Evolutionary conservation across 805 yeast genomes (phyloP).

Genomic region (Ogataea pilisensis): DNA sequence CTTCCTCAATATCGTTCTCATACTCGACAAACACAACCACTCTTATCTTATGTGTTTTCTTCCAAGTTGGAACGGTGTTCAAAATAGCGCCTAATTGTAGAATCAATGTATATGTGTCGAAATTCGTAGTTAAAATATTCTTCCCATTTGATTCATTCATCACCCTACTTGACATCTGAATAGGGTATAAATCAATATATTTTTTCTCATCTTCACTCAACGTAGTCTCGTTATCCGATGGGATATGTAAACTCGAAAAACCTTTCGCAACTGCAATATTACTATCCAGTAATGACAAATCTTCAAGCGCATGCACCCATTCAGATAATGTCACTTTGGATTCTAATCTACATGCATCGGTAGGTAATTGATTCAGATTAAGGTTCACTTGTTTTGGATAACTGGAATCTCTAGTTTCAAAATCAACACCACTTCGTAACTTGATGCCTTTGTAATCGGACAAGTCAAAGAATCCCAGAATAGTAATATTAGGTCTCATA

Average conservation of each 20-base stretch:
- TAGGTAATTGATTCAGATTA: slow-evolving; percentile 31
- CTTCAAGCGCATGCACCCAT: slow-evolving; percentile 94
- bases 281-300: slow-evolving; percentile 79
- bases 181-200: slow-evolving; percentile 88
- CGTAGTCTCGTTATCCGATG: slow-evolving; percentile 37
- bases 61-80: slow-evolving; percentile 93
- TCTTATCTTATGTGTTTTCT: slow-evolving; percentile 64
- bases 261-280: slow-evolving; percentile 95
- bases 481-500: slow-evolving; percentile 95
- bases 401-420: slow-evolving; percentile 22
- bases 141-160: slow-evolving; percentile 59
- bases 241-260: slow-evolving; percentile 64
- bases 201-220: slow-evolving; percentile 34
- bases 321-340: slow-evolving; percentile 63
- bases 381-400: slow-evolving; percentile 24
- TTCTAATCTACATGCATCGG: slow-evolving; percentile 74
- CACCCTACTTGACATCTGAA: slow-evolving; percentile 89
- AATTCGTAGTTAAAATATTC: slow-evolving; percentile 77
- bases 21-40: slow-evolving; percentile 89
- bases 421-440: slow-evolving; percentile 17
- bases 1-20: slow-evolving; percentile 65
- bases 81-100: slow-evolving; percentile 91
- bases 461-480: slow-evolving; percentile 82
- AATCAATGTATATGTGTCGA: slow-evolving; percentile 93
- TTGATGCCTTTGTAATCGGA: slow-evolving; percentile 16